phyloP scores from a whole-genome alignment of 176 grass and related monocot genomes.

The Aegilops speltoides region DNA sequence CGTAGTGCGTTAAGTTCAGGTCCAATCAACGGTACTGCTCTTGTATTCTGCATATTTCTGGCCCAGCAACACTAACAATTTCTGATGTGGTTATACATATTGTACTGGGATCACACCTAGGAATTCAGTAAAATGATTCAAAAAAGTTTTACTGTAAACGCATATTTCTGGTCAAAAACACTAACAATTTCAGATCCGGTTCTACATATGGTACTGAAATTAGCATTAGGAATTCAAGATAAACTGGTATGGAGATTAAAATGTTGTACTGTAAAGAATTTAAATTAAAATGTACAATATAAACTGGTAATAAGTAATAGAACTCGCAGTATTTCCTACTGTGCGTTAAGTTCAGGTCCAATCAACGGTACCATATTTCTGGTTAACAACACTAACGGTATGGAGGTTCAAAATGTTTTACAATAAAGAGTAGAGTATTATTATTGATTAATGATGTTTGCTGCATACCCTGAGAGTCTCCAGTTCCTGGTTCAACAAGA shows the following conservation, averaged over 20 bases:
- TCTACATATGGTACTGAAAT: background rate
- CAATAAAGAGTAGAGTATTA: background rate
- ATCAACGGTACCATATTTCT: no score
- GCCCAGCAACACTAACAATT: background rate
- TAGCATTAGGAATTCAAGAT: background rate
- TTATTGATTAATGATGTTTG: background rate
- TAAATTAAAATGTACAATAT: no score
- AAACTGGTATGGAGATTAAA: background rate
- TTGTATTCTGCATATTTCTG: background rate
- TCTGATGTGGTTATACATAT: background rate
- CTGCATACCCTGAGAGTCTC: slow-evolving; percentile 50
- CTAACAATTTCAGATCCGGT: background rate
- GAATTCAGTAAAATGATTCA: background rate
- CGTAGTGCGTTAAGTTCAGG: background rate
- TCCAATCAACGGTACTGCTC: background rate
- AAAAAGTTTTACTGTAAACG: no score
- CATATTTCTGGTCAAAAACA: background rate
- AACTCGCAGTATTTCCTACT: no score
- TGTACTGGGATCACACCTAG: background rate
- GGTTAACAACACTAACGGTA: no score
- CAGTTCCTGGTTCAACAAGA: slow-evolving; percentile 64
- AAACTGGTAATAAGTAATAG: no score
- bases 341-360: no score
- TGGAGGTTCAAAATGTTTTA: no score
- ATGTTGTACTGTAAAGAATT: background rate